Evolutionary conservation across 306 rosid genomes (phyloP).

Genomic region (Carpinus viminea): DNA sequence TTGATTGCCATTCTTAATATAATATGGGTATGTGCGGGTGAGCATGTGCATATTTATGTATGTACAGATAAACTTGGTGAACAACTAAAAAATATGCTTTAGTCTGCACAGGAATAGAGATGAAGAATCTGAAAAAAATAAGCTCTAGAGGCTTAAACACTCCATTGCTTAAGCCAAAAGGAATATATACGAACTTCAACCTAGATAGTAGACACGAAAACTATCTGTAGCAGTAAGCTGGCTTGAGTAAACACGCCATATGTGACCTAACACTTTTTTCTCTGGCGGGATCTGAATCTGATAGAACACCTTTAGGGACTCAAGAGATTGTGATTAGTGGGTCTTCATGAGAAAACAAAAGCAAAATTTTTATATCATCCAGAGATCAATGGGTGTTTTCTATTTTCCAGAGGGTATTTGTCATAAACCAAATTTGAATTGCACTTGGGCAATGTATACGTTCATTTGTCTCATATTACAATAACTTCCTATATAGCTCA

Average conservation of each 20-base stretch:
- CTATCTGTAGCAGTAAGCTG: neutral
- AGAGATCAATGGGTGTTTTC: neutral
- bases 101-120: neutral
- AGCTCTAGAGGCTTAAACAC: neutral
- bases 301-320: neutral
- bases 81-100: neutral
- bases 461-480: neutral
- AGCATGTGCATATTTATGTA: neutral
- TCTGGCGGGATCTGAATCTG: neutral
- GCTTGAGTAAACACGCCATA: neutral
- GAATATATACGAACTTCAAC: neutral
- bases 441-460: neutral
- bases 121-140: neutral
- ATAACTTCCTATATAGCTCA: neutral
- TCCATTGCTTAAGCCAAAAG: constrained; percentile 3
- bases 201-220: neutral
- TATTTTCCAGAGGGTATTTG: neutral
- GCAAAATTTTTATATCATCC: neutral
- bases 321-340: neutral
- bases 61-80: neutral
- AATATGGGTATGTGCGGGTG: neutral
- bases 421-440: constrained; percentile 5
- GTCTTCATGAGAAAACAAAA: neutral
- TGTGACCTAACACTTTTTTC: neutral
- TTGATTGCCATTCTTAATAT: constrained; percentile 19